Base-by-base conservation (phyloP, 225 moss, liverwort and hornwort genomes). In the Sphagnum contortum region DNA sequence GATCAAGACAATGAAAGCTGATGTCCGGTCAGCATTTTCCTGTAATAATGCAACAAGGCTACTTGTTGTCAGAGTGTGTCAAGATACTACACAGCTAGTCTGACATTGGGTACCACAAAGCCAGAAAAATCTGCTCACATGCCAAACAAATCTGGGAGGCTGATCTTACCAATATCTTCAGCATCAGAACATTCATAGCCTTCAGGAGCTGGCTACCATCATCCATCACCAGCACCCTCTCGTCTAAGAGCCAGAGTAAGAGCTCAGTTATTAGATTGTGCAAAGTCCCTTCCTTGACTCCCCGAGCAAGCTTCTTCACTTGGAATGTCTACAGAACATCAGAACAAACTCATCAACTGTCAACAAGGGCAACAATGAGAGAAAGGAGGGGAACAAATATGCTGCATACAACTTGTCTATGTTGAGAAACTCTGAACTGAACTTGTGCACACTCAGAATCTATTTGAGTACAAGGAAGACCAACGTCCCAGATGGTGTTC, bases 1-100 rank as follows among this genome's bases (percentile, higher is more conserved):
- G 68, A 96, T 88, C 57, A 96, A 77, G n/a, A 92, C 95, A 48
- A 92, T 84, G 61, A 96, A 96, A 58, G 95, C 95, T 56, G 95
- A 92, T 6, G 95, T 96, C 44, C 95, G 84, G 72, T 96, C 87
- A 4, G 95, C 95, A 78, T 96, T 96, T 80, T 96, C 95, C 72
- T 87, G 66, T 8, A 64, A 48, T 45, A 12, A 4, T 45, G 45
- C 45, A 52, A 9, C 52, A 6, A 52, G 52, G 52, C 6, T 52
- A 9, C 52, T 52, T 29, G 29, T 29, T 29, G 29, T 29, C 29
- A 29, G 29, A 29, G 29, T 29, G 29, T 0, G 1, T 29, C 29
- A 29, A 29, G 29, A 29, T 29, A 29, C 29, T 29, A 29, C 29
- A 29, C 29, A 29, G 29, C 29, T 29, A 29, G 29, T 29, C 29